These are phyloP conservation scores for Solanum commersonii DNA, from an alignment of 257 asterid genomes.

Conservation along the genomic window DNA sequence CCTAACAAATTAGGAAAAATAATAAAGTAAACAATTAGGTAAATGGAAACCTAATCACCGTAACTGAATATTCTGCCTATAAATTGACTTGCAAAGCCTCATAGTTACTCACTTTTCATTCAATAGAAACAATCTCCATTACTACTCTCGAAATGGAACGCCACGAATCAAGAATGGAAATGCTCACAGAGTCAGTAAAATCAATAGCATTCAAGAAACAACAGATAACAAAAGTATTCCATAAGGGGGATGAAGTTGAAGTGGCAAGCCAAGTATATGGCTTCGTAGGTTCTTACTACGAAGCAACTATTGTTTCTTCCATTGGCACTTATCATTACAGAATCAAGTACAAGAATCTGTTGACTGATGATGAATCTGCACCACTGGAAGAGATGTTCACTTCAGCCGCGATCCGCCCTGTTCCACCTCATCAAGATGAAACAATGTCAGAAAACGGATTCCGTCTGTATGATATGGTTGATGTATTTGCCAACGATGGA, in stretches of 20 bases:
- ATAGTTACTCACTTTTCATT: not conserved
- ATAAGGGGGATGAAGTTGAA: no score
- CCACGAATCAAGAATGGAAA: no score
- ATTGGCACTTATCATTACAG: not conserved
- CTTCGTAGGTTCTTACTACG: constrained; percentile 3
- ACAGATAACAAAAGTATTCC: no score
- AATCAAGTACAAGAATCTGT: not conserved
- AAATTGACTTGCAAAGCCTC: not conserved
- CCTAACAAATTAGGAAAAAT: not conserved
- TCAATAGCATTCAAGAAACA: no score
- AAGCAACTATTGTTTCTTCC: not conserved
- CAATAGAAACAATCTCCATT: not conserved
- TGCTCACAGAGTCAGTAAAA: no score
- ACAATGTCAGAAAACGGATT: not conserved
- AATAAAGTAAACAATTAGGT: not conserved
- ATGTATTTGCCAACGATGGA: constrained; percentile 6
- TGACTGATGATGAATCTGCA: not conserved
- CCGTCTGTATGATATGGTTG: not conserved
- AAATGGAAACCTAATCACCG: not conserved
- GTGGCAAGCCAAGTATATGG: constrained; percentile 5
- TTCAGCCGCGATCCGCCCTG: not conserved
- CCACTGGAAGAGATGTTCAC: not conserved
- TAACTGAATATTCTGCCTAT: not conserved
- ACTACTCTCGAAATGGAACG: not conserved
- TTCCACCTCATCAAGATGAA: not conserved